Evolutionary conservation across 1,284 basidiomycete genomes (phyloP), one percentile per base, ranked within the genome.

Genomic region (Fomitopsis betulina): DNA sequence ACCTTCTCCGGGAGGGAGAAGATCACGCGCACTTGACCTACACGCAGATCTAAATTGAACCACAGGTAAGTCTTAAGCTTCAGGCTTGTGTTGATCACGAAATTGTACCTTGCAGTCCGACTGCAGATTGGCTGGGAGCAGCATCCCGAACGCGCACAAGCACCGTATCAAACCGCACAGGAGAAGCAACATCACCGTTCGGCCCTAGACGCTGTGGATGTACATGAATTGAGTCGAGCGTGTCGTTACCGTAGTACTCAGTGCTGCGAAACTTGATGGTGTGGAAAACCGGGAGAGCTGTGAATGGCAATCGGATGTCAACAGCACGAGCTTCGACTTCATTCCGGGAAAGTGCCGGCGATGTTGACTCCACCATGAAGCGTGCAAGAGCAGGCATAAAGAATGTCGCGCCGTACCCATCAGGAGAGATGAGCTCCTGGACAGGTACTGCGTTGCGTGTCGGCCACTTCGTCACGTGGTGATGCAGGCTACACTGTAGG

Each of bases 331-430:
- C 19, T 32, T 58, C 52, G 17, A 59, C 30, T 13, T 45, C 53
- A 17, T 47, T 25, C 12, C 27, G 21, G 12, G 45, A 3, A 2
- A 27, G 27, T 5, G 2, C n/a, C 5, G 45, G 45, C n/a, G 49
- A 3, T n/a, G 30, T 21, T 13, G 30, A 50, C 17, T 49, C 52
- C 3, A 65, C 60, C 7, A 68, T 57, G 50, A 62, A 72, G 7
- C 63, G 64, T 9, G 64, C 62, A n/a, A 72, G 61, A 7, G 69
- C 70, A n/a, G 65, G 62, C 6, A 50, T 50, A 51, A 74, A 68
- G 33, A 57, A 62, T 0, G 47, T 54, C 3, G 70, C 69, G 3
- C 68, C 65, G 30, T 47, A 47, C 8, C 25, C 12, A 2, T 32
- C 2, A 3, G 45, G 10, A 47, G 50, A 52, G 7, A 37, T 13